Conservation (phyloP, 441 rosid genomes). For the Pelargonium fulgidum region DNA sequence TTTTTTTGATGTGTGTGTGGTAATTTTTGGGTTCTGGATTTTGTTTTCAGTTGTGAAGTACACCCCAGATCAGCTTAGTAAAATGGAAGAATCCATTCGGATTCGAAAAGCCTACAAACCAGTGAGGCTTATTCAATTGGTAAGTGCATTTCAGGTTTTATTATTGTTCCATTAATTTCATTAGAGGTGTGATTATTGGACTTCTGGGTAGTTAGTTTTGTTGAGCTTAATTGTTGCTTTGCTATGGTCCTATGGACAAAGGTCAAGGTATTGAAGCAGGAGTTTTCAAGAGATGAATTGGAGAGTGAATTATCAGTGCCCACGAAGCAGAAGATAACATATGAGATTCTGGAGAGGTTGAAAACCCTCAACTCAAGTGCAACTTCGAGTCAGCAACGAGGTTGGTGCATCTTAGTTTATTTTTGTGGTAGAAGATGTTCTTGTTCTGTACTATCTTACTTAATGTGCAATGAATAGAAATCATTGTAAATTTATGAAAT, state of each 20-base stretch:
- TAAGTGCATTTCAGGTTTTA: slow-evolving; percentile 21
- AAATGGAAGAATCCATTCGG: slow-evolving; percentile 79
- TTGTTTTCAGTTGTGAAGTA: slow-evolving; percentile 49
- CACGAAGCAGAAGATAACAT: slow-evolving; percentile 51
- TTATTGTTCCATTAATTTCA: not conserved
- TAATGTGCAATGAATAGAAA: no score
- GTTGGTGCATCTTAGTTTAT: slow-evolving; percentile 32
- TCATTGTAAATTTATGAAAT: no score
- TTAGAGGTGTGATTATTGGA: no score
- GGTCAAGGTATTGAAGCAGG: slow-evolving; percentile 61
- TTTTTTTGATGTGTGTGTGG: not conserved
- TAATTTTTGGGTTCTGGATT: not conserved
- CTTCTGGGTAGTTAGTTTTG: not conserved
- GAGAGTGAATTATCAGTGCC: slow-evolving; percentile 40
- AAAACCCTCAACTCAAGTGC: slow-evolving; percentile 41
- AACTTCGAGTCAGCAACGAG: slow-evolving; percentile 44
- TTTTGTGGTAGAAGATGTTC: not conserved
- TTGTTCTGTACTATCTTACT: not conserved
- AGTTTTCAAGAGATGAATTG: slow-evolving; percentile 31
- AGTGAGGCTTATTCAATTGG: slow-evolving; percentile 52
- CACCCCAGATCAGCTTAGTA: slow-evolving; percentile 73
- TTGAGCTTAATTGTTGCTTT: slow-evolving; percentile 13
- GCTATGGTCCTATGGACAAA: slow-evolving; percentile 23
- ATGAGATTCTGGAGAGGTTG: slow-evolving; percentile 61
- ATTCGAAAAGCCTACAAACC: slow-evolving; percentile 74